These are phyloP conservation scores for Aspergillus intermedius DNA, from an alignment of 2,329 filamentous ascomycete species.

Conservation along the genomic window DNA sequence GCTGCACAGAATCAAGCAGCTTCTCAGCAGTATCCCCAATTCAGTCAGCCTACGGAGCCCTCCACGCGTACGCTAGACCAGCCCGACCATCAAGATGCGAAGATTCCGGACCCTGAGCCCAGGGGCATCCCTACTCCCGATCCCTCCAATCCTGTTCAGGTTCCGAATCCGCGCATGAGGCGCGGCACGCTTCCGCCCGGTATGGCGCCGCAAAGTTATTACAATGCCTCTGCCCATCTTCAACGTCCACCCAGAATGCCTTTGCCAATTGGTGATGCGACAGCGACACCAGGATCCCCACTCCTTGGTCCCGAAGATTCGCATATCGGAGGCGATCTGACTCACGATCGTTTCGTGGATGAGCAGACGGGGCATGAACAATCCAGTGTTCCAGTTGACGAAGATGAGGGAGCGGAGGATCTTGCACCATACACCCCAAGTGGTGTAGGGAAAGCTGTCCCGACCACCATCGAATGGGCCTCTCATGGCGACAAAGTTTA, in stretches of 20 bases:
- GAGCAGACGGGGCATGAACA: conserved; percentile 50
- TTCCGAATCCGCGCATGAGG: conserved; percentile 27
- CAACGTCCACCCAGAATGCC: conserved; percentile 74
- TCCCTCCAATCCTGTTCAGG: conserved; percentile 34
- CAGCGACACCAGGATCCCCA: conserved; percentile 82
- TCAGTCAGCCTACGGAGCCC: conserved; percentile 30
- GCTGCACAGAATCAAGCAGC: conserved; percentile 29
- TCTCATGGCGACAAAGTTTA: conserved; percentile 82
- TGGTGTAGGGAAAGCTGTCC: conserved; percentile 70
- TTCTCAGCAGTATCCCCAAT: conserved; percentile 38
- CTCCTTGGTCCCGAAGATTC: conserved; percentile 67
- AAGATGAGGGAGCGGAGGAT: conserved; percentile 73
- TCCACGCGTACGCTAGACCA: conserved; percentile 18
- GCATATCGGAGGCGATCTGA: conserved; percentile 43
- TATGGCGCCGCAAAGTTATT: conserved; percentile 39
- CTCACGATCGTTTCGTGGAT: conserved; percentile 40
- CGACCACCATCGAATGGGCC: conserved; percentile 79
- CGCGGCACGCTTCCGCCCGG: conserved; percentile 22
- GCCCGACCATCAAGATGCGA: conserved; percentile 18
- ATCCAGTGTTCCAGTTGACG: conserved; percentile 51
- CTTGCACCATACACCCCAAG: conserved; percentile 59
- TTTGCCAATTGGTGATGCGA: conserved; percentile 87
- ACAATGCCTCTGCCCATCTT: conserved; percentile 35
- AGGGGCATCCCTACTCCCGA: conserved; percentile 26
- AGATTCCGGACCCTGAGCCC: conserved; percentile 15